Evolutionary conservation across 2,329 filamentous ascomycete species (phyloP), one percentile per base, ranked within the genome.

Genomic region (Pseudogymnoascus sp.): DNA sequence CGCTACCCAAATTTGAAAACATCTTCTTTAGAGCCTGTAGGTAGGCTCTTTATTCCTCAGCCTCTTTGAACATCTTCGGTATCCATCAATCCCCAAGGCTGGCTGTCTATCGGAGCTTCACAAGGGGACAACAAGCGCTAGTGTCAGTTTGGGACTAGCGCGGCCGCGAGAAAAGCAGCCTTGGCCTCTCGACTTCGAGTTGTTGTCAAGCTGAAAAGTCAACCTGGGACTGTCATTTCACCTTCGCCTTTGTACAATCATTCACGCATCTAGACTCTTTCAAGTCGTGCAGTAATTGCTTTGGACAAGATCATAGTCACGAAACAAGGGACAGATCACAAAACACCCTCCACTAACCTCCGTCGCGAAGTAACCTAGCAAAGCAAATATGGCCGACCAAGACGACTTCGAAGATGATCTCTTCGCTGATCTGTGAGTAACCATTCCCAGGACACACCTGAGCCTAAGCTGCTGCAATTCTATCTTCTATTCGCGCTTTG

Each of bases 351-450:
- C 9, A 33, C 49, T 55, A 55, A 55, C 49, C 49, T 52, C 42
- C 6, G 25, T 55, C 28, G 49, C 25, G 16, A 33, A 55, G 49
- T 55, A 55, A 19, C 28, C 3, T 60, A 62, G 63, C 58, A 62
- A 68, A 59, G 62, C 64, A 74, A 81, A 59, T 70, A 94, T 93
- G 90, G 85, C 90, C 58, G 91, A 94, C 71, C 80, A 83, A 61
- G 90, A 92, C 72, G 90, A 90, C 68, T 87, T 91, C 69, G 92
- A 96, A 69, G 92, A 96, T 72, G 92, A 96, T 82, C 89, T 96
- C 77, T 96, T 96, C 76, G 92, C 92, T 71, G 92, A 96, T 78
- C 84, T 96, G 92, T 96, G 80, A 78, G 91, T 83, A 62, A 28
- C 25, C n/a, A 38, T 38, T 30, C 16, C 61, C 58, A 23, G 8